Percentiles rank a stretch among this genome's conserved stretches.
Evolutionary conservation across 768 basidiomycete species (phyloP).

Genomic region (Collybia mongolica): DNA sequence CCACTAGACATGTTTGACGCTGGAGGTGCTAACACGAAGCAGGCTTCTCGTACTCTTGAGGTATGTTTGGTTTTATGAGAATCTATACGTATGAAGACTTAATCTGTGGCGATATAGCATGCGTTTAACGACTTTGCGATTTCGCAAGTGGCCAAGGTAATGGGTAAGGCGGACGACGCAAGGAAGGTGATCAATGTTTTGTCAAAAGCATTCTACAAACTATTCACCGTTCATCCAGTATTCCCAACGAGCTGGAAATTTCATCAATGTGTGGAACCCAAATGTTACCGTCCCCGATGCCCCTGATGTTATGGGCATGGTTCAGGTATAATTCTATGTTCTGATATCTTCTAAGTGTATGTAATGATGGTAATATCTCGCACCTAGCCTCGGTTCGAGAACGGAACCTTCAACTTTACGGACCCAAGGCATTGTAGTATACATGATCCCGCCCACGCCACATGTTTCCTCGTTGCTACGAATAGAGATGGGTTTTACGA

Average conservation of each 20-base stretch:
- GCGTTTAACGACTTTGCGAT: slow-evolving; percentile 65
- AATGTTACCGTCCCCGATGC: slow-evolving; percentile 49
- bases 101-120: slow-evolving; percentile 27
- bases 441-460: slow-evolving; percentile 54
- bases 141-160: slow-evolving; percentile 57
- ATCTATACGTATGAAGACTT: neutral
- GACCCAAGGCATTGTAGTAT: slow-evolving; percentile 68
- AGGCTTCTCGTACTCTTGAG: slow-evolving; percentile 62
- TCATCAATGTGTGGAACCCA: slow-evolving; percentile 59
- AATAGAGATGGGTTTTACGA: slow-evolving; percentile 67
- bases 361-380: neutral
- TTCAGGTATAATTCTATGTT: slow-evolving; percentile 31
- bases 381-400: slow-evolving; percentile 43
- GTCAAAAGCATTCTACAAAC: neutral
- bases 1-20: slow-evolving; percentile 39
- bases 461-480: slow-evolving; percentile 57
- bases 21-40: slow-evolving; percentile 58
- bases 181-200: slow-evolving; percentile 38
- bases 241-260: slow-evolving; percentile 52
- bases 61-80: slow-evolving; percentile 23
- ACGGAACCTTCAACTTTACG: slow-evolving; percentile 62
- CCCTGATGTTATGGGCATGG: slow-evolving; percentile 51
- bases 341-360: neutral
- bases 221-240: slow-evolving; percentile 36
- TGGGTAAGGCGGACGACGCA: slow-evolving; percentile 49